A percentile compares a stretch with the other conserved stretches of the same genome.
Evolutionary conservation across 176 grass and related monocot genomes (phyloP).

Genomic region (Puccinellia tenuiflora): DNA sequence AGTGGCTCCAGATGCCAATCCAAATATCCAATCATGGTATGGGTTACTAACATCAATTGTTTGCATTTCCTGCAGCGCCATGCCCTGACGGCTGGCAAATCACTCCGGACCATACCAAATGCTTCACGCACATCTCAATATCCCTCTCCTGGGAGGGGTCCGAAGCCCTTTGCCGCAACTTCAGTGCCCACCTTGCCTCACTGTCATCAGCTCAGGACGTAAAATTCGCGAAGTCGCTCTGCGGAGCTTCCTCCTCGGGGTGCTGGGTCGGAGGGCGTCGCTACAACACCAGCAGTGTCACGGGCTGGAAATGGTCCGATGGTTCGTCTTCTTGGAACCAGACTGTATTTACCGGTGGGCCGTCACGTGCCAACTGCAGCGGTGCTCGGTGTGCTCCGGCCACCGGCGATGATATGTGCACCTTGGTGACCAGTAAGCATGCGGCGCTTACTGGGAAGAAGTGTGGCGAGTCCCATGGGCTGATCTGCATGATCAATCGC

Average conservation of each 20-base stretch:
- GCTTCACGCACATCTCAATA: constrained; percentile 49
- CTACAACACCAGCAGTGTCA: constrained; percentile 18
- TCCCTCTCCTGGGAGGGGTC: constrained; percentile 68
- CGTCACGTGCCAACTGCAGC: constrained; percentile 22
- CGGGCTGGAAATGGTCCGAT: constrained; percentile 65
- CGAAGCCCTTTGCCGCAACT: constrained; percentile 45
- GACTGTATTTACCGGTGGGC: neutral
- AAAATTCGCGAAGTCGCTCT: constrained; percentile 50
- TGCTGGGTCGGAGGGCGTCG: constrained; percentile 79
- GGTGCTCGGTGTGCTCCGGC: constrained; percentile 28
- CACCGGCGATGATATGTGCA: constrained; percentile 42
- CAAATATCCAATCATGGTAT: neutral
- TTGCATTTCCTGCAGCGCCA: constrained; percentile 33
- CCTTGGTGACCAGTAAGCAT: constrained; percentile 43
- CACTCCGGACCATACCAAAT: constrained; percentile 47
- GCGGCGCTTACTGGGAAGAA: constrained; percentile 35
- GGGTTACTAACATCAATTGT: neutral
- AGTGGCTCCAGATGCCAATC: neutral
- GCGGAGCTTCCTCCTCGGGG: constrained; percentile 36
- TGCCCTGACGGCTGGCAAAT: constrained; percentile 61
- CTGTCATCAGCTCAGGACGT: constrained; percentile 67
- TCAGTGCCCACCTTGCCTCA: constrained; percentile 53
- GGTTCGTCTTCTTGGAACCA: constrained; percentile 45
- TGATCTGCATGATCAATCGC: constrained; percentile 72
- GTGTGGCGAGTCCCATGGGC: constrained; percentile 63